Evolutionary conservation across 1,139 yeast genomes (phyloP).

Genomic region (Scheffersomyces lignicola): DNA sequence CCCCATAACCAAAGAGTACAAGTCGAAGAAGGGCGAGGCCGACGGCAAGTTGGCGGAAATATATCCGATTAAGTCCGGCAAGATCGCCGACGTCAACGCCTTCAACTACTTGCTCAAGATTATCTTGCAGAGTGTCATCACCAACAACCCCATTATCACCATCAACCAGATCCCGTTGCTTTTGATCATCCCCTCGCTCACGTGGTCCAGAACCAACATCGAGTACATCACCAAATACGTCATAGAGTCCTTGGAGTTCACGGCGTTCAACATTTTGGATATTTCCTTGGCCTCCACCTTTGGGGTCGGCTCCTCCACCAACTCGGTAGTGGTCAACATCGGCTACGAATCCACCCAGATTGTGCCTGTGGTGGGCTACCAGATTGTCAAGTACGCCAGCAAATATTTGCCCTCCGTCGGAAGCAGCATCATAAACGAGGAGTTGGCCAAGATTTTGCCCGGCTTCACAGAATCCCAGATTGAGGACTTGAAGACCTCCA

Average conservation of each 20-base stretch:
- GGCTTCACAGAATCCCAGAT: constrained; percentile 57
- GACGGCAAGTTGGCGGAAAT: constrained; percentile 42
- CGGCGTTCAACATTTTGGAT: constrained; percentile 73
- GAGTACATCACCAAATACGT: constrained; percentile 74
- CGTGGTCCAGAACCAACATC: constrained; percentile 67
- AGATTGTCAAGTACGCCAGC: constrained; percentile 56
- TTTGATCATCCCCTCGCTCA: constrained; percentile 59
- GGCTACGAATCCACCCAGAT: constrained; percentile 78
- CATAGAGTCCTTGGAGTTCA: constrained; percentile 71
- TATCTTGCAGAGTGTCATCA: constrained; percentile 56
- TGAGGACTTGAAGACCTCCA: constrained; percentile 72
- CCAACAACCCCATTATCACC: constrained; percentile 50
- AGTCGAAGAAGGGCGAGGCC: constrained; percentile 32
- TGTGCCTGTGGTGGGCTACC: constrained; percentile 74
- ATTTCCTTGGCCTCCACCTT: constrained; percentile 69
- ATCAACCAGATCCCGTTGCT: constrained; percentile 50
- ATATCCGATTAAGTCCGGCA: constrained; percentile 63
- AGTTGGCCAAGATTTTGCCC: constrained; percentile 56
- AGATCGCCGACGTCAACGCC: constrained; percentile 67
- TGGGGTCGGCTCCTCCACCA: constrained; percentile 63
- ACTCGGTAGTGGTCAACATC: constrained; percentile 74
- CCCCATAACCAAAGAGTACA: constrained; percentile 39
- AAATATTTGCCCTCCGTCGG: constrained; percentile 53
- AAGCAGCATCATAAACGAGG: constrained; percentile 59
- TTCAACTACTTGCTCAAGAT: constrained; percentile 67